These are phyloP conservation scores for Fusarium pininemorale DNA, from an alignment of 2,329 filamentous ascomycete species.

Conservation along the genomic window DNA sequence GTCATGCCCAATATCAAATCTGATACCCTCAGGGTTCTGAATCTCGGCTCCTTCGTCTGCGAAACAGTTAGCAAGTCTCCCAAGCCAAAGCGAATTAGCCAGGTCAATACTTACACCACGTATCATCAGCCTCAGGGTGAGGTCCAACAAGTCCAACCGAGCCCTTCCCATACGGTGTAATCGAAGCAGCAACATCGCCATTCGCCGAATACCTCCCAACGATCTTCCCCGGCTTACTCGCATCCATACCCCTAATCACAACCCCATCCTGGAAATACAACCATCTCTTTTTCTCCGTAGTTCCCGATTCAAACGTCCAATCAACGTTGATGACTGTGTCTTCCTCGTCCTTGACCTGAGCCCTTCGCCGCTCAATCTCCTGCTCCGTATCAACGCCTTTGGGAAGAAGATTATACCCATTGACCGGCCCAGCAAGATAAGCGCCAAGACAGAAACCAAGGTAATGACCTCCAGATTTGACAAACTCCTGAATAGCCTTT, in stretches of 20 bases:
- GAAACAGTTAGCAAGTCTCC: neutral
- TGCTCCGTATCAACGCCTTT: neutral
- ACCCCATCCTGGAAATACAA: constrained; percentile 14
- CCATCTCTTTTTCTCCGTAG: neutral
- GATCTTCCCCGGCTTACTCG: neutral
- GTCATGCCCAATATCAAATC: neutral
- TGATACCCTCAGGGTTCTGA: neutral
- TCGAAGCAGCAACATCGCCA: neutral
- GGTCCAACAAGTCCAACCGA: constrained; percentile 15
- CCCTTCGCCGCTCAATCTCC: neutral
- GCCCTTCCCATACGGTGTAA: constrained; percentile 3
- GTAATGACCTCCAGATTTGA: neutral
- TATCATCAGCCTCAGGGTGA: constrained; percentile 1
- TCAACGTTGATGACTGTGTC: neutral
- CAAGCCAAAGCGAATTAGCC: rapidly evolving
- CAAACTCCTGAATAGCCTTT: neutral
- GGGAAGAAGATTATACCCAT: neutral
- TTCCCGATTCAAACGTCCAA: neutral
- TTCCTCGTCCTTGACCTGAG: neutral
- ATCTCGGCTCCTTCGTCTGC: neutral
- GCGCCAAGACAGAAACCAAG: neutral
- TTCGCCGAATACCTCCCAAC: neutral
- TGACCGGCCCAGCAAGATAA: neutral
- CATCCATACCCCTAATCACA: neutral
- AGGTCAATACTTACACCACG: neutral